Base-by-base conservation (phyloP, 768 basidiomycete species). In the Lactifluus pinguis region DNA sequence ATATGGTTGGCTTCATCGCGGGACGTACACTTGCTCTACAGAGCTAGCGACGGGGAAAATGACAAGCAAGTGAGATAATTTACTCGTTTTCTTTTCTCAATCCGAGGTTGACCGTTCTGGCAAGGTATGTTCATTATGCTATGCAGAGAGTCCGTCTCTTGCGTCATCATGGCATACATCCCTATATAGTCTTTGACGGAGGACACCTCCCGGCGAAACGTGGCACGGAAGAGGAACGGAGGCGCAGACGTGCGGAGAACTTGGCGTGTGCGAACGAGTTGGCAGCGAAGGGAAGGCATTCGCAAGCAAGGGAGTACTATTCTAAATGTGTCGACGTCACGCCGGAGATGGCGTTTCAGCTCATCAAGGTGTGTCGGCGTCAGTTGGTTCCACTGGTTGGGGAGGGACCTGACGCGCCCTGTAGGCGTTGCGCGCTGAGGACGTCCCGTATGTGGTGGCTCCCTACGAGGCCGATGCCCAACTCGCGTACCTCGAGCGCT, bases 381-480 rank as follows among this genome's bases (percentile, higher is more conserved):
- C 36, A 11, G 30, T 39, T 30, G 5, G 21, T 17, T 17, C 29
- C 17, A 17, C n/a, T 32, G 38, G 32, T 21, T 21, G 60, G 29
- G 38, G 19, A 34, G 32, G 32, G 6, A 5, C 15, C 14, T 57
- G 54, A 56, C 13, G n/a, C 21, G 2, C 42, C 9, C 65, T 59
- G 10, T 65, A 98, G 95, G 95, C 90, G 11, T 77, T 99, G 36
- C 81, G 81, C 51, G 89, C 87, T 11, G 95, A 97, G 69, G 74
- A 76, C 17, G 81, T 98, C 8, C 71, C 80, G 19, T 97, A 95
- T 69, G 77, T 98, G 42, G 97, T 98, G 17, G 95, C 97, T 4
- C 97, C 97, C 0, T 99, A 98, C 72, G 97, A 99, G 77, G 97
- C 97, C 0, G 97, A 99, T 69, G 93, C 97, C 1, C 97, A 99